Base-by-base conservation (phyloP, 176 grass and related monocot genomes). In the Lolium perenne region DNA sequence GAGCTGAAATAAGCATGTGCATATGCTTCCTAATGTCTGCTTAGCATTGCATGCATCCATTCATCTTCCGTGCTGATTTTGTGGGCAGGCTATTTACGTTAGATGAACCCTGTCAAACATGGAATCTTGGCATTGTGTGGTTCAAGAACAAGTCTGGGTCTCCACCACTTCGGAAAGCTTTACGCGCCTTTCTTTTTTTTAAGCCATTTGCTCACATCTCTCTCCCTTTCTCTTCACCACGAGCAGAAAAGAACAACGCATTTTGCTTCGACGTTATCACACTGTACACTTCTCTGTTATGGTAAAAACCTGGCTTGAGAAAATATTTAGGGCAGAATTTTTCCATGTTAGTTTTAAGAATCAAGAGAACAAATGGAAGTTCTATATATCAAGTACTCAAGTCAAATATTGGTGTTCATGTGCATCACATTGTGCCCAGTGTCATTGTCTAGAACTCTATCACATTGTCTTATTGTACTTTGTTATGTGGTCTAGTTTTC, bases 31-130 rank as follows among this genome's bases (percentile, higher is more conserved):
- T 62, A 61, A 79, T 79, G 56, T 40, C 25, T 41, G 18, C 55
- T 63, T 86, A 59, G 41, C 41, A 20, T 83, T 83, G n/a, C 43
- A 53, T 79, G 53, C 41, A 72, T 43, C 10, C 29, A 70, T 77
- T 79, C 8, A 76, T 22, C 79, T 82, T 67, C 21, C 41, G 26
- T 82, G 58, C 45, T 60, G n/a, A 62, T 72, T 76, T 51, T 38
- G 29, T 59, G n/a, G 32, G 56, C 17, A 74, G 49, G 17, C 60
- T 43, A 49, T 38, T 48, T 80, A 45, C 60, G 51, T 45, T 81
- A 75, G 58, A 77, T 77, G 29, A 86, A 89, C 41, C 59, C 55
- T 69, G 59, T 18, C 17, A 87, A 77, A 35, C 56, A 74, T 80
- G 21, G 55, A 80, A 87, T 71, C 11, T 57, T 50, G 65, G 14